These are phyloP conservation scores for Candolleomyces efflorescens DNA, from an alignment of 768 basidiomycete species.

Conservation along the genomic window DNA sequence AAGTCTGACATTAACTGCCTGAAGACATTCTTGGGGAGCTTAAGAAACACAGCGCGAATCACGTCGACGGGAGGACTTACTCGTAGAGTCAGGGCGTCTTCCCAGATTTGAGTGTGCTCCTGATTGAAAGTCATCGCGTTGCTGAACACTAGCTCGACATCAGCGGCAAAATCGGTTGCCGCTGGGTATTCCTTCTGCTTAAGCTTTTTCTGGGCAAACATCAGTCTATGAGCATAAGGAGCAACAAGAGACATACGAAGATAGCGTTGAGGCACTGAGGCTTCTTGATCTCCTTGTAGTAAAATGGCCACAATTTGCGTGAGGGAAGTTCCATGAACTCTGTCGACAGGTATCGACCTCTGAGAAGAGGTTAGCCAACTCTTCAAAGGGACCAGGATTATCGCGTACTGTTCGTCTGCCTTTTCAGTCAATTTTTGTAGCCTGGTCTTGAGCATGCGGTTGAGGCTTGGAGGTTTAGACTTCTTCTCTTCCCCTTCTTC, in stretches of 20 bases:
- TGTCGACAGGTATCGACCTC: conserved; percentile 61
- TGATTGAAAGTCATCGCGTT: conserved; percentile 89
- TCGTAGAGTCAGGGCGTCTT: conserved; percentile 64
- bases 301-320: conserved; percentile 72
- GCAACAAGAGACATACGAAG: conserved; percentile 45
- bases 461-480: conserved; percentile 60
- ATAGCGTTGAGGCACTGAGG: conserved; percentile 78
- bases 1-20: conserved; percentile 74
- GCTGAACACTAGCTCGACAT: conserved; percentile 86
- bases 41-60: conserved; percentile 5
- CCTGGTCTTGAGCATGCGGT: conserved; percentile 59
- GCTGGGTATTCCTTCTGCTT: conserved; percentile 74
- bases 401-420: conserved; percentile 61
- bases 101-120: conserved; percentile 80
- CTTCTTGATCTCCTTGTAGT: conserved; percentile 75
- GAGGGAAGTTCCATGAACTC: conserved; percentile 86
- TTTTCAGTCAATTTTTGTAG: conserved; percentile 72
- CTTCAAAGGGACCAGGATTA: conserved; percentile 2
- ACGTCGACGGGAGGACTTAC: conserved; percentile 34
- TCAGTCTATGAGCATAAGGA: conserved; percentile 6
- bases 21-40: conserved; percentile 57
- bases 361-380: conserved; percentile 21
- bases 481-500: conserved; percentile 35
- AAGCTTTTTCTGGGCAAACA: conserved; percentile 61
- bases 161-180: conserved; percentile 69